Evolutionary conservation across 768 basidiomycete genomes (phyloP), one percentile per base, ranked within the genome.

Genomic region (Russula earlei): DNA sequence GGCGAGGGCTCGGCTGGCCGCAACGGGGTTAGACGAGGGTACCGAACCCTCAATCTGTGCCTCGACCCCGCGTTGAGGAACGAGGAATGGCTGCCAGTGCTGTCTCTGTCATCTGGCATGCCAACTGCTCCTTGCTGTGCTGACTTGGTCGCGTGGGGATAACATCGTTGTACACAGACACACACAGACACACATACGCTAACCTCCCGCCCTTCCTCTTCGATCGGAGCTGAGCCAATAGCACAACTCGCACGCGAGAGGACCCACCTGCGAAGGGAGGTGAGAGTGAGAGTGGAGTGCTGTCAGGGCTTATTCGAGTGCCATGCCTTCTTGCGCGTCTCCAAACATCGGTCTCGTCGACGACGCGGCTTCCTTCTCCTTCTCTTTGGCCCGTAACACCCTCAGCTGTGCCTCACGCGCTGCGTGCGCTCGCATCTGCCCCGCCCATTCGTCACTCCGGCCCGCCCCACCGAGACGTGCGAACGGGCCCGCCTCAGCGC

Each of bases 361-460:
- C 11, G 36, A 19, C 43, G 34, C 51, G 1, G 37, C 38, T 14
- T 40, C 45, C 50, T 36, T 37, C 27, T 44, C 59, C 22, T 42
- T 52, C n/a, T 53, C 42, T 25, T 56, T 55, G 15, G 25, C n/a
- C 11, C 59, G 48, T 31, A n/a, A 15, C 17, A 17, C 34, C 27
- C 31, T 56, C 24, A 54, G 37, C 17, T 48, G 50, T 8, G 54
- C 46, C 52, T 62, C 59, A 25, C 54, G 50, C 11, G 45, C 45
- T 10, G 46, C 55, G 4, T 62, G 55, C 44, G 48, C 49, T 7
- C 54, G 61, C 62, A 62, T 61, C 37, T 61, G 55, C 2, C 7
- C 24, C 8, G 40, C 49, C 62, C 59, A 62, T 22, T 61, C 62
- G 41, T 48, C 58, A 2, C 52, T 45, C 22, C 40, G n/a, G 47